Evolutionary conservation across 371 early-diverging fungal species (phyloP), one percentile per base, ranked within the genome.

Genomic region (Mortierella sp.): DNA sequence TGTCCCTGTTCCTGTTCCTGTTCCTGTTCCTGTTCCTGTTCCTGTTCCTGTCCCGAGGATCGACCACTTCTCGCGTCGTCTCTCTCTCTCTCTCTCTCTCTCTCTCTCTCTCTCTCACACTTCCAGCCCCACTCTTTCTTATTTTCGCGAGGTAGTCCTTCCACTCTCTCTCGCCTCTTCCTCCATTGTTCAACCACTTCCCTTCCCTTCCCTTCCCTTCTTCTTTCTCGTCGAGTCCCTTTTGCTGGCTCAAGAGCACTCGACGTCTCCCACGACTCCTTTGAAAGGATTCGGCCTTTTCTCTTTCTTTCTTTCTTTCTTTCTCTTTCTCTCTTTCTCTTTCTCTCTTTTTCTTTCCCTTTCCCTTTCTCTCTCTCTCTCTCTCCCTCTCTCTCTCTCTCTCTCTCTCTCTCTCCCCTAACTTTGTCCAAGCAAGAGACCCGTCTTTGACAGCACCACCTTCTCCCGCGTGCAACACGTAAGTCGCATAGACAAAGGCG

Each of bases 321-420:
- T 43, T 64, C 53, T 16, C 26, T 26, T 14, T 7, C 26, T 12
- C 21, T 25, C 28, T 45, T 55, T 55, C 43, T 19, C 21, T 45
- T 14, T 16, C 45, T 26, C 18, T 51, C 25, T 50, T 5, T 44
- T 1, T 25, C 30, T 19, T 25, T 6, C 55, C 21, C 18, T 0
- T 21, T 29, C 7, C 23, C 21, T 19, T 29, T 15, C 12, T 18
- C 26, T 25, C 44, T 55, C 56, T 46, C 9, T 21, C 30, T 28
- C 28, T 1, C 56, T n/a, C 25, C 63, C 19, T 12, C 15, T n/a
- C 16, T 45, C 6, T 16, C 23, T 52, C 18, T 23, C 48, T 52
- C 16, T 55, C 47, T 47, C 15, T 16, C 57, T 71, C 65, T 65
- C 72, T 65, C 37, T 9, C 3, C 9, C 37, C 37, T 37, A 37